Conservation (phyloP, 495 filamentous ascomycete species). For the Podospora bellae-mahoneyi region DNA sequence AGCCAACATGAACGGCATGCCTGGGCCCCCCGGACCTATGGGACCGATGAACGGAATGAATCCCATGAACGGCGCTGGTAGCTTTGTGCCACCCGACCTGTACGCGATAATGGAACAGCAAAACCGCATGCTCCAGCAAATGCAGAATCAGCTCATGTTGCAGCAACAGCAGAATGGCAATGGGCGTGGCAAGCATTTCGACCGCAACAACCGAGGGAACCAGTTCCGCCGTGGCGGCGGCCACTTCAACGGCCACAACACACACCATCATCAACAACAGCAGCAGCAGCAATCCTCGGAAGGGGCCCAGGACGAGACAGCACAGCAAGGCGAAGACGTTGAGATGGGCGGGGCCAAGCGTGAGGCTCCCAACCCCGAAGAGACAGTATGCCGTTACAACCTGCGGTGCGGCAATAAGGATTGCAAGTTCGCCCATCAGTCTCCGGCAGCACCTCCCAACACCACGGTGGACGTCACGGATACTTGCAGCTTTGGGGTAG, state of each 20-base stretch:
- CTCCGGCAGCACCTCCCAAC: slow-evolving; percentile 82
- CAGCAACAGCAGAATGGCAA: slow-evolving; percentile 40
- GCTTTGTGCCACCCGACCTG: slow-evolving; percentile 65
- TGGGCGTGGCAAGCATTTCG: slow-evolving; percentile 63
- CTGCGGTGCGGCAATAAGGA: slow-evolving; percentile 80
- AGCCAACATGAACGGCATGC: slow-evolving; percentile 40
- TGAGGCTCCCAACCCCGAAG: slow-evolving; percentile 52
- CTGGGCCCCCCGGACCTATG: slow-evolving; percentile 27
- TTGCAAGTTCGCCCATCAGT: slow-evolving; percentile 92
- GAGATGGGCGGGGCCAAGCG: slow-evolving; percentile 50
- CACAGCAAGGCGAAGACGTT: slow-evolving; percentile 43
- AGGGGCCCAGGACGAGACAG: slow-evolving; percentile 26
- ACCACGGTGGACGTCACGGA: slow-evolving; percentile 71
- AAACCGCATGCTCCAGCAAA: slow-evolving; percentile 73
- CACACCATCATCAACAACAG: slow-evolving; percentile 28
- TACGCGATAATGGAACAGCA: slow-evolving; percentile 88
- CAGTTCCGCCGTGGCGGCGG: slow-evolving; percentile 37
- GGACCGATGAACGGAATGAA: slow-evolving; percentile 39
- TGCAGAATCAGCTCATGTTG: slow-evolving; percentile 65
- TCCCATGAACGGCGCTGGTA: slow-evolving; percentile 27
- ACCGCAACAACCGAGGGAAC: slow-evolving; percentile 53
- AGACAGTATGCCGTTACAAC: slow-evolving; percentile 81
- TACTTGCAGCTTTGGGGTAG: slow-evolving; percentile 76
- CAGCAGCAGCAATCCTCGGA: slow-evolving; percentile 30
- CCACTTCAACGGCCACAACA: slow-evolving; percentile 34